Evolutionary conservation across 129 eudicot species (phyloP).

Genomic region (Helianthus annuus): DNA sequence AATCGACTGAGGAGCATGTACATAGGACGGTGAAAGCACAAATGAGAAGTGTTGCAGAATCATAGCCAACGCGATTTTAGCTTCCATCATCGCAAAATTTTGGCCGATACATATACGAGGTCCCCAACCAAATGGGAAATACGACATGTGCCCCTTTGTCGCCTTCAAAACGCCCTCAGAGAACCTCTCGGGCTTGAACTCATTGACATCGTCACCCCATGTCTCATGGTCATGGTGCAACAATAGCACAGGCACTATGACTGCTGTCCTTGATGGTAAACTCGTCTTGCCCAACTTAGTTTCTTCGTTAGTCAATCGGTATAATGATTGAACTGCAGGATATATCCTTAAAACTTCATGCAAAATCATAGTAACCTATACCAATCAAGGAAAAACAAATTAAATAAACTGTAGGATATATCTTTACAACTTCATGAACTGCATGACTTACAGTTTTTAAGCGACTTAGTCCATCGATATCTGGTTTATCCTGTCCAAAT

Average conservation of each 20-base stretch:
- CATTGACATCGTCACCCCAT: constrained; percentile 65
- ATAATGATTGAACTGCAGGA: constrained; percentile 58
- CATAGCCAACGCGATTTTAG: constrained; percentile 35
- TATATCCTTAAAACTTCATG: constrained; percentile 66
- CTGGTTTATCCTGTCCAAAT: constrained; percentile 24
- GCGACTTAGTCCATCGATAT: constrained; percentile 31
- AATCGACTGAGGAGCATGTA: constrained; percentile 35
- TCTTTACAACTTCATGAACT: neutral
- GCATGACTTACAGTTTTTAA: constrained; percentile 25
- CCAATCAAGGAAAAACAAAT: neutral
- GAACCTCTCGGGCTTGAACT: constrained; percentile 73
- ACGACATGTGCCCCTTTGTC: constrained; percentile 51
- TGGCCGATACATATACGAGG: constrained; percentile 74
- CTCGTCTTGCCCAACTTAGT: constrained; percentile 51
- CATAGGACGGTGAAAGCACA: constrained; percentile 29
- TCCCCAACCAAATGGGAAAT: constrained; percentile 74
- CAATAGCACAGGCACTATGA: constrained; percentile 47
- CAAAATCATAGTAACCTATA: constrained; percentile 66
- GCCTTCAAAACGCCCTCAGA: constrained; percentile 63
- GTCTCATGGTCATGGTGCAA: constrained; percentile 53
- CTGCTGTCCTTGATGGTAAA: constrained; percentile 47
- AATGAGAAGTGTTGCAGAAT: constrained; percentile 36
- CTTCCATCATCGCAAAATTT: constrained; percentile 49
- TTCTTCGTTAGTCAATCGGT: constrained; percentile 41
- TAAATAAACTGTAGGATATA: neutral